Conservation (phyloP, 192 early-diverging fungal species). For the Gryganskiella cystojenkinii region DNA sequence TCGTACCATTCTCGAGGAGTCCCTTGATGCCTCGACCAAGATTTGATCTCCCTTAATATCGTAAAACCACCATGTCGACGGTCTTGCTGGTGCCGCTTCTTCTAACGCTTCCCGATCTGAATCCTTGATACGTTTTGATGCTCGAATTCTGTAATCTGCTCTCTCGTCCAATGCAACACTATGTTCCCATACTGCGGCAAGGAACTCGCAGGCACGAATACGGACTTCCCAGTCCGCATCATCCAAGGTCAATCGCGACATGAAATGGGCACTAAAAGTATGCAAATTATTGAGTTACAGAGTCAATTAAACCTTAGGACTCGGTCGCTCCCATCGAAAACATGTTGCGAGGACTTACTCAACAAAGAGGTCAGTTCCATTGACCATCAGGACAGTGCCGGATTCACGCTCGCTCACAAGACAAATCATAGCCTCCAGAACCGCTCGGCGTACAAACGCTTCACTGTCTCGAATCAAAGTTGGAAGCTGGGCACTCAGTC, state of each 20-base stretch:
- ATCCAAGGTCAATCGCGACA: slow-evolving; percentile 56
- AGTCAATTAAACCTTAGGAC: too few relatives aligned
- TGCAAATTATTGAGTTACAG: too few relatives aligned
- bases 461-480: slow-evolving; percentile 59
- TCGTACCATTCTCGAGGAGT: slow-evolving; percentile 41
- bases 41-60: slow-evolving; percentile 55
- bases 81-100: background rate
- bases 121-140: slow-evolving; percentile 35
- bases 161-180: slow-evolving; percentile 42
- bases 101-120: slow-evolving; percentile 1
- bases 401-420: slow-evolving; percentile 58
- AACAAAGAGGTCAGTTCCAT: slow-evolving; percentile 32
- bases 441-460: slow-evolving; percentile 63
- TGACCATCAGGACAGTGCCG: slow-evolving; percentile 54
- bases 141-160: slow-evolving; percentile 26
- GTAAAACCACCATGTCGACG: slow-evolving; percentile 55
- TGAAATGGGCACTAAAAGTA: slow-evolving; percentile 49
- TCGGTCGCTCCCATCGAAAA: too few relatives aligned
- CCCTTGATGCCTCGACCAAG: slow-evolving; percentile 46
- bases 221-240: slow-evolving; percentile 64
- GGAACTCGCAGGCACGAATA: slow-evolving; percentile 59
- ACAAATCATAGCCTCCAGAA: slow-evolving; percentile 62
- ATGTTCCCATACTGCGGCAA: slow-evolving; percentile 59
- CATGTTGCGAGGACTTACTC: too few relatives aligned
- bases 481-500: slow-evolving; percentile 53